phyloP scores from a whole-genome alignment of 306 rosid species.

The Phaseolus lunatus region DNA sequence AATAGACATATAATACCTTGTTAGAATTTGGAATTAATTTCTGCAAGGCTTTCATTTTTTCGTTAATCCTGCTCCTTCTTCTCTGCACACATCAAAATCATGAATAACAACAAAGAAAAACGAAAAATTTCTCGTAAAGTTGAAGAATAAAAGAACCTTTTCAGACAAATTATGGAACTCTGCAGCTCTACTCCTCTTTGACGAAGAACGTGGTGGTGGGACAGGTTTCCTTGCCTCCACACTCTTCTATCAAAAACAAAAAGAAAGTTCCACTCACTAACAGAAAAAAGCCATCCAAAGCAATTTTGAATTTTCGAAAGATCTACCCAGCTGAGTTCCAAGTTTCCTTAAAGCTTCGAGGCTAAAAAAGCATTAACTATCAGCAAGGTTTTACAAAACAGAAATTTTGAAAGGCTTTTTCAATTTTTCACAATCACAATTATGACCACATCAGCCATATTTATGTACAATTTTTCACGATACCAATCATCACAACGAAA shows the following conservation, averaged over 20 bases:
- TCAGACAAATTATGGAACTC: constrained; percentile 96
- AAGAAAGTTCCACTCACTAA: constrained; percentile 22
- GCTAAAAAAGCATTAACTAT: not conserved
- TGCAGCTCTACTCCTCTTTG: constrained; percentile 89
- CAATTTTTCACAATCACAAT: not conserved
- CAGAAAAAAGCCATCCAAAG: constrained; percentile 16
- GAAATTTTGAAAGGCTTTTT: not conserved
- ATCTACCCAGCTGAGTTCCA: constrained; percentile 24
- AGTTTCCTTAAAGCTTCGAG: constrained; percentile 15
- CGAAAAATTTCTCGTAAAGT: not conserved
- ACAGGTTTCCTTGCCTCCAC: constrained; percentile 57
- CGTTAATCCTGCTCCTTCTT: constrained; percentile 91
- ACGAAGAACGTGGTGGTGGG: constrained; percentile 63
- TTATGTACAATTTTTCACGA: not conserved
- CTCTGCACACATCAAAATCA: constrained; percentile 66
- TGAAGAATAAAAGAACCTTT: constrained; percentile 59
- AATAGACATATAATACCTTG: constrained; percentile 63
- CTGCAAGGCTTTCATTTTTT: constrained; percentile 95
- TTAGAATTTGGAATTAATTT: constrained; percentile 93
- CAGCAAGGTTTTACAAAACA: not conserved
- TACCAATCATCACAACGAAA: not conserved
- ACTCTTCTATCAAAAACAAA: constrained; percentile 51
- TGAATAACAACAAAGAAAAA: constrained; percentile 39
- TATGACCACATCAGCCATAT: not conserved
- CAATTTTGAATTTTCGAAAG: constrained; percentile 33